Percentiles rank a stretch among this genome's conserved stretches.
These are phyloP conservation scores for Balamuthia mandrillaris DNA, from an alignment of 208 protist genomes.

Conservation along the genomic window DNA sequence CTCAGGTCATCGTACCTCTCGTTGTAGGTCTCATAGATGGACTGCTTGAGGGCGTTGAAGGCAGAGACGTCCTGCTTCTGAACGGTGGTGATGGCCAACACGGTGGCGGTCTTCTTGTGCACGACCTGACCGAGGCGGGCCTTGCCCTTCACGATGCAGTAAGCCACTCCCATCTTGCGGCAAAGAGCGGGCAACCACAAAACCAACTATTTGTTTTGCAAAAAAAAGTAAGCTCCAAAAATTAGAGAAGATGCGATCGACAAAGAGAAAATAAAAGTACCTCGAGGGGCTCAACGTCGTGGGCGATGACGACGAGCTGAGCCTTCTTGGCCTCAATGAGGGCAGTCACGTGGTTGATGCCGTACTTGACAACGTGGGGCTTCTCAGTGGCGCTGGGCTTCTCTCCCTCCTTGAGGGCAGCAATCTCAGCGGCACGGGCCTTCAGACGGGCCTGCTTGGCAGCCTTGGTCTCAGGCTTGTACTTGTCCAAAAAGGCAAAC, in stretches of 20 bases:
- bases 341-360: slow-evolving; percentile 96
- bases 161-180: slow-evolving; percentile 97
- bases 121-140: slow-evolving; percentile 93
- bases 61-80: slow-evolving; percentile 86
- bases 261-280: slow-evolving; percentile 23
- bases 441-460: slow-evolving; percentile 90
- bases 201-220: slow-evolving; percentile 87
- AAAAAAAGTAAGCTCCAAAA: neutral
- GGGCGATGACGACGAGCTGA: slow-evolving; percentile 97
- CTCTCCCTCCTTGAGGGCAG: slow-evolving; percentile 61
- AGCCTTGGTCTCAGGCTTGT: slow-evolving; percentile 77
- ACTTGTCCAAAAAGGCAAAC: slow-evolving; percentile 86
- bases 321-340: slow-evolving; percentile 98
- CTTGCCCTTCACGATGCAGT: slow-evolving; percentile 99
- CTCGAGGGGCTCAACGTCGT: slow-evolving; percentile 99
- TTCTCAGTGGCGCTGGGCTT: slow-evolving; percentile 76
- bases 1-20: slow-evolving; percentile 83
- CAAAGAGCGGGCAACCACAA: slow-evolving; percentile 98
- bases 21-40: slow-evolving; percentile 89
- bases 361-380: slow-evolving; percentile 85
- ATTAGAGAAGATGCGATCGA: neutral
- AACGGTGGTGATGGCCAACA: slow-evolving; percentile 92
- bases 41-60: slow-evolving; percentile 87
- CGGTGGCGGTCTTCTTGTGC: slow-evolving; percentile 93
- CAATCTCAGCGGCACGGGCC: slow-evolving; percentile 87